Conservation (phyloP, 2,329 filamentous ascomycete genomes). For the Aspergillus chevalieri region DNA sequence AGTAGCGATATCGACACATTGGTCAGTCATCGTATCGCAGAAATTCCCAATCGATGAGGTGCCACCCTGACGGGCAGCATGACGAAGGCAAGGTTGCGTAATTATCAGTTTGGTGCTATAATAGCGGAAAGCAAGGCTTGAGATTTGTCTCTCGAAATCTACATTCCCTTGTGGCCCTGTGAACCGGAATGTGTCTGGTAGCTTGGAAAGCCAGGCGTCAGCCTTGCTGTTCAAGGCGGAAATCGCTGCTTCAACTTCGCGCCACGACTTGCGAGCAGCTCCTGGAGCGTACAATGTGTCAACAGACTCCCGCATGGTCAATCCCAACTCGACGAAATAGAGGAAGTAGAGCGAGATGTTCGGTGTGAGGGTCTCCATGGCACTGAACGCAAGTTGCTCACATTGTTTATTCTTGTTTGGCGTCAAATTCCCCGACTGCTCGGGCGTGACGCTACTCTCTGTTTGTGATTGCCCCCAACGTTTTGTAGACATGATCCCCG, state of each 20-base stretch:
- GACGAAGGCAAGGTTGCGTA: conserved; percentile 39
- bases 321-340: conserved; percentile 31
- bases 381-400: conserved; percentile 17
- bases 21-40: conserved; percentile 28
- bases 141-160: conserved; percentile 26
- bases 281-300: conserved; percentile 35
- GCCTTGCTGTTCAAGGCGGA: conserved; percentile 27
- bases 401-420: conserved; percentile 10
- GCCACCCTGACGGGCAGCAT: conserved; percentile 24
- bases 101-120: conserved; percentile 40
- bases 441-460: conserved; percentile 6
- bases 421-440: conserved; percentile 8
- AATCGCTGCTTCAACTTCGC: conserved; percentile 32
- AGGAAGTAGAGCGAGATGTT: conserved; percentile 36
- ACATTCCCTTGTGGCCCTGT: conserved; percentile 18
- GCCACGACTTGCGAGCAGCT: conserved; percentile 28
- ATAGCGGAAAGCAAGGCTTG: conserved; percentile 35
- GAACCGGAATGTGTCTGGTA: conserved; percentile 34
- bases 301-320: conserved; percentile 31
- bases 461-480: conserved; percentile 7
- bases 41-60: conserved; percentile 21
- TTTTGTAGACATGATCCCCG: conserved; percentile 17
- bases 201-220: conserved; percentile 33
- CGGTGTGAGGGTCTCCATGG: conserved; percentile 25
- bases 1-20: conserved; percentile 32